Conservation (phyloP, 371 early-diverging fungal genomes). For the Haplosporangium sp. region DNA sequence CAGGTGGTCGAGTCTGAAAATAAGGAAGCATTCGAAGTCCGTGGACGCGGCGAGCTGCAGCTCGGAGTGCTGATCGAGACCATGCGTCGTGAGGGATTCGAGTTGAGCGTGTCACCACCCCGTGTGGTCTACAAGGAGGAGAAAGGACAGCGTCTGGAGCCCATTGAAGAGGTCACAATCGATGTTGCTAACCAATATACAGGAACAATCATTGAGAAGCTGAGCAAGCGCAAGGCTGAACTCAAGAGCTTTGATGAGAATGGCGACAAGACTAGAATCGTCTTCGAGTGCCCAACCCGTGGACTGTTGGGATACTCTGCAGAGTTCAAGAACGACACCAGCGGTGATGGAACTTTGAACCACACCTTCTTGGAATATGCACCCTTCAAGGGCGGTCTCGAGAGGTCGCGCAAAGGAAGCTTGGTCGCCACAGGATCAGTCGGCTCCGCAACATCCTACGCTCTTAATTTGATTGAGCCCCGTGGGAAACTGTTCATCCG, state of each 20-base stretch:
- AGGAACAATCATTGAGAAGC: conserved; percentile 81
- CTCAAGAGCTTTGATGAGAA: conserved; percentile 74
- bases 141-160: conserved; percentile 69
- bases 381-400: conserved; percentile 74
- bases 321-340: conserved; percentile 85
- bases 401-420: conserved; percentile 75
- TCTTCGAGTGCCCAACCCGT: conserved; percentile 81
- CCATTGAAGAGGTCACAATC: conserved; percentile 83
- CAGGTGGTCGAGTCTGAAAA: conserved; percentile 65
- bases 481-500: conserved; percentile 81
- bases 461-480: conserved; percentile 75
- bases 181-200: conserved; percentile 74
- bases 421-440: conserved; percentile 70
- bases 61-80: conserved; percentile 86
- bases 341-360: conserved; percentile 74
- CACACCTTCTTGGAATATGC: conserved; percentile 75
- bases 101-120: conserved; percentile 82
- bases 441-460: conserved; percentile 78
- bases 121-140: conserved; percentile 74
- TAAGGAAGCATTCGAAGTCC: conserved; percentile 80
- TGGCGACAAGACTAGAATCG: conserved; percentile 74
- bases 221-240: conserved; percentile 80
- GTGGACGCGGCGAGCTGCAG: conserved; percentile 87
- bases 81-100: conserved; percentile 89
- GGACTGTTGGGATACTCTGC: conserved; percentile 81